Evolutionary conservation across 2,329 filamentous ascomycete genomes (phyloP), one percentile per base, ranked within the genome.

Genomic region (Ploettnerulaceae sp.): DNA sequence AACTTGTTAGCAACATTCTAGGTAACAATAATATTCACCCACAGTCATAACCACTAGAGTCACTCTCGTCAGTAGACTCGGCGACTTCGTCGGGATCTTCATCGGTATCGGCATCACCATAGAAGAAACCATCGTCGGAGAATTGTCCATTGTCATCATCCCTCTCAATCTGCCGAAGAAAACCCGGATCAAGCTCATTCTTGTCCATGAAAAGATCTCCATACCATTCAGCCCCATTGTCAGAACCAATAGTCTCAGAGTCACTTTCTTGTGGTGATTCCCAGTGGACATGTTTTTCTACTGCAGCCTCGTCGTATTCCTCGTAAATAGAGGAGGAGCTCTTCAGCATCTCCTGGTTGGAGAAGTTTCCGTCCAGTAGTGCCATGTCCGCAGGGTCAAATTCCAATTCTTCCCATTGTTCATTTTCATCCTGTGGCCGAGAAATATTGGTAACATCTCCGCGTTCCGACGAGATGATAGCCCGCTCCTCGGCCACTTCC

Each of bases 191-290:
- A 4, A 91, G 72, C 12, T 78, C 75, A 60, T 80, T 84, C 65
- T 89, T 84, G 39, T 85, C 80, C 47, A 90, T 73, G 64, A 91
- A 91, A 49, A 91, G 81, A 61, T 89, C 81, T 1, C 86, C 84
- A 52, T 88, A 88, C 53, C 89, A 77, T 53, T 80, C 77, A 49
- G 78, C 75, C 53, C 81, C 79, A 4, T 74, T 77, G 38, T 81
- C 78, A 4, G 74, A 77, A 40, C 82, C 81, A 43, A 79, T 81
- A 2, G 49, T 47, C 28, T 82, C 79, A 3, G 73, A 77, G 39
- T 82, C 81, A 43, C 79, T 81, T 2, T 77, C 84, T 56, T 87
- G 83, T 47, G 83, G 83, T 49, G 81, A 75, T 43, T 82, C 75
- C 59, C 93, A 93, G 58, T 84, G 86, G 33, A 93, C 87, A 55